phyloP scores from a whole-genome alignment of 805 yeast genomes.

The Starmerella apicola region DNA sequence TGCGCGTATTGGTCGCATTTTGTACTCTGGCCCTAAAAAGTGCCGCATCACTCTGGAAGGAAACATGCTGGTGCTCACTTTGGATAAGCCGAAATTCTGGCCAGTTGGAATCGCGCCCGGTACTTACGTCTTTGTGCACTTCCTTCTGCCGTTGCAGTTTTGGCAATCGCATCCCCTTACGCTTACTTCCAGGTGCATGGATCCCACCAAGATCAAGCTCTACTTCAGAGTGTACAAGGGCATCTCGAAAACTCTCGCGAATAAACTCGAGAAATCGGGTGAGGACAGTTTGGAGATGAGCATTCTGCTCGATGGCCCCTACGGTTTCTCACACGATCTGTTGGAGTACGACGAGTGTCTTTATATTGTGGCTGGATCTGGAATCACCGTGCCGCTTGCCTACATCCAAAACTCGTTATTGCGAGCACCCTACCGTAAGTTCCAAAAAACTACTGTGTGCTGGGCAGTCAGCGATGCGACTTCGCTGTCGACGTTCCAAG shows the following conservation, averaged over 20 bases:
- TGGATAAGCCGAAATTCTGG: slow-evolving; percentile 35
- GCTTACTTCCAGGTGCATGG: slow-evolving; percentile 9
- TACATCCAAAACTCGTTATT: slow-evolving; percentile 19
- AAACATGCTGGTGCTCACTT: slow-evolving; percentile 20
- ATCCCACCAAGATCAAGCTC: slow-evolving; percentile 18
- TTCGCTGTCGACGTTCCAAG: slow-evolving; percentile 32
- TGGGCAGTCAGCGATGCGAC: slow-evolving; percentile 15
- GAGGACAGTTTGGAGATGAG: slow-evolving; percentile 12
- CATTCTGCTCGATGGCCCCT: slow-evolving; percentile 51
- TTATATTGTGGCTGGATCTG: slow-evolving; percentile 63
- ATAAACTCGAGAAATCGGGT: not conserved
- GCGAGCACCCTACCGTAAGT: slow-evolving; percentile 26
- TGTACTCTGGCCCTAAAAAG: slow-evolving; percentile 2
- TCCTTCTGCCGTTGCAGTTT: slow-evolving; percentile 36
- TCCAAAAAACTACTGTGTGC: slow-evolving; percentile 8
- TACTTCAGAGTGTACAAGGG: slow-evolving; percentile 36
- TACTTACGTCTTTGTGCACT: slow-evolving; percentile 41
- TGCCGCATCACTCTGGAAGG: slow-evolving; percentile 7
- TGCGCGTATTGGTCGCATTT: slow-evolving; percentile 41
- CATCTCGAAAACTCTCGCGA: slow-evolving; percentile 31
- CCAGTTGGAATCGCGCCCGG: slow-evolving; percentile 37
- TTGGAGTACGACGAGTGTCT: slow-evolving; percentile 41
- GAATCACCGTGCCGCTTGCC: slow-evolving; percentile 39
- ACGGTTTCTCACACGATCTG: slow-evolving; percentile 43
- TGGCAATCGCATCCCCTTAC: slow-evolving; percentile 75